Conservation (phyloP, 495 filamentous ascomycete species). For the Hypoxylon lienhwacheense region DNA sequence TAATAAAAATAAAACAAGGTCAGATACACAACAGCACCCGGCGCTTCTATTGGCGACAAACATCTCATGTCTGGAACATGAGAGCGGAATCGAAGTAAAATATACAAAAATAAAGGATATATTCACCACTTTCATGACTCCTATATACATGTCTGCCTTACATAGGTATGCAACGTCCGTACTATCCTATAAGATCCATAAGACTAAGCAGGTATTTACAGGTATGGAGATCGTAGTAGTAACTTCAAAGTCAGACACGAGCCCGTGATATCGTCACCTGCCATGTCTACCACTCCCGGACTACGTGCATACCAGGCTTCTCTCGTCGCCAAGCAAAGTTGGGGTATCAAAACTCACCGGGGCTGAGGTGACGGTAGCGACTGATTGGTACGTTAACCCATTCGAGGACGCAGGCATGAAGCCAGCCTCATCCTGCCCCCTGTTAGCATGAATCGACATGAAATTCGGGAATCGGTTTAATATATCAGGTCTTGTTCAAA, state of each 20-base stretch:
- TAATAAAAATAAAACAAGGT: slow-evolving; percentile 30
- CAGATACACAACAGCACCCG: slow-evolving; percentile 18
- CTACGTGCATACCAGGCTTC: neutral
- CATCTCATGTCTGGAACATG: neutral
- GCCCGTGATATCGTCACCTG: slow-evolving; percentile 13
- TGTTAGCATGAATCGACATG: slow-evolving; percentile 28
- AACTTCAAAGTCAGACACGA: slow-evolving; percentile 8
- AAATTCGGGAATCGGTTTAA: slow-evolving; percentile 3
- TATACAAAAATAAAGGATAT: neutral
- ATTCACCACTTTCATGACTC: neutral
- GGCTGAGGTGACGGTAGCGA: slow-evolving; percentile 5
- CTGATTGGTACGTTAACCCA: slow-evolving; percentile 29
- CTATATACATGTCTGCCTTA: too few relatives aligned
- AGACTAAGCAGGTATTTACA: too few relatives aligned
- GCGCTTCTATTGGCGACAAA: slow-evolving; percentile 10
- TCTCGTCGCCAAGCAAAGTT: slow-evolving; percentile 12
- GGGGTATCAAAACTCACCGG: slow-evolving; percentile 35
- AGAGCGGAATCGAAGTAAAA: neutral
- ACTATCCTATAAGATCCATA: too few relatives aligned
- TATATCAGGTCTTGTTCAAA: too few relatives aligned
- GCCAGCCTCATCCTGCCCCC: slow-evolving; percentile 31
- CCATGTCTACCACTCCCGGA: neutral
- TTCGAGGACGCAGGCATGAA: slow-evolving; percentile 24
- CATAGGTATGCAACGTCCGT: too few relatives aligned
- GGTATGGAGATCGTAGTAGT: too few relatives aligned